Evolutionary conservation across 1,139 yeast genomes (phyloP), one percentile per base, ranked within the genome.

Genomic region (Candida sp.): DNA sequence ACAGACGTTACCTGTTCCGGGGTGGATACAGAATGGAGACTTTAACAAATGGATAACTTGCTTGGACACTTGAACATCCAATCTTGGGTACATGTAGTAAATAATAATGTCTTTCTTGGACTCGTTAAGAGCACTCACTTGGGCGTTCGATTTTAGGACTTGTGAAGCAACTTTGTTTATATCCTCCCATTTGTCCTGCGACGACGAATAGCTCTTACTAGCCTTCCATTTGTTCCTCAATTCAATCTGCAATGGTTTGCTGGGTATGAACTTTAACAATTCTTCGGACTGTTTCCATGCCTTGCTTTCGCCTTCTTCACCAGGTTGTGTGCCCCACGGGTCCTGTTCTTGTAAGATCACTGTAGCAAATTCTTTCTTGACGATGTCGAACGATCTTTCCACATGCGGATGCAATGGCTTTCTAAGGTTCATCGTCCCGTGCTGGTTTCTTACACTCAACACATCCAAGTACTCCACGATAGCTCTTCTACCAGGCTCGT

Each of bases 1-100:
- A 83, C 99, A 94, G 4, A 94, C 90, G 60, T 92, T 89, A n/a
- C 98, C 98, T 0, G 99, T 96, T 5, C 92, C 86, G 1, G 99
- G 99, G 66, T 94, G 99, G 46, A 94, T 86, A 75, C 98, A 94
- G 68, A 96, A 94, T n/a, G 99, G 99, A 1, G 98, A 89, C 66
- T 94, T 94, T 62, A 94, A 81, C 72, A 94, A 86, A 74, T 94
- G 99, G 69, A 86, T 90, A 60, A 93, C 77, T 67, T 90, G 96
- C 59, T 88, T 82, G 7, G 99, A 89, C 41, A 94, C 99, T 67
- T 93, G 96, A 49, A 89, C 85, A 81, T 94, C 99, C 57, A 94
- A 76, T 60, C 97, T 81, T 30, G 99, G 99, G 66, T 93, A 94
- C 74, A 92, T 72, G 56, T 89, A 87, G 55, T 85, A 88, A 39